These are phyloP conservation scores for Lactarius akahatsu DNA, from an alignment of 768 basidiomycete genomes.

Conservation along the genomic window DNA sequence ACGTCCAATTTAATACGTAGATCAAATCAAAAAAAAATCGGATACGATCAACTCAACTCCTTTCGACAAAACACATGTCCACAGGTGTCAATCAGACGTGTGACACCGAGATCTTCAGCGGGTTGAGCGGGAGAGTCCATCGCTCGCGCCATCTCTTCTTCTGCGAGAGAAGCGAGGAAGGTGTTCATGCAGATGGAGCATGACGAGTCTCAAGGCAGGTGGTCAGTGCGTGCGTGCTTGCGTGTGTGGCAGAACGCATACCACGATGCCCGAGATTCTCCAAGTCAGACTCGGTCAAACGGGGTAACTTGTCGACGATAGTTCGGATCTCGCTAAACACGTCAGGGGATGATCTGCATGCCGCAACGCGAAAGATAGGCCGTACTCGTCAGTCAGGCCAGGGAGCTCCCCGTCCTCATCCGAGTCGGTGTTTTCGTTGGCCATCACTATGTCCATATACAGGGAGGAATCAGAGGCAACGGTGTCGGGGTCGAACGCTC, in stretches of 20 bases:
- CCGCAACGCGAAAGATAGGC: background rate
- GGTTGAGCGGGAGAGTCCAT: constrained; percentile 81
- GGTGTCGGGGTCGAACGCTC: constrained; percentile 11
- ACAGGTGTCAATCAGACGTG: constrained; percentile 47
- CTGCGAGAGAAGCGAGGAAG: constrained; percentile 64
- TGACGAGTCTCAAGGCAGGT: constrained; percentile 49
- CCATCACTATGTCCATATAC: background rate
- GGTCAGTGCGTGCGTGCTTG: background rate
- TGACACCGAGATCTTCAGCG: constrained; percentile 67
- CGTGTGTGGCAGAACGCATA: constrained; percentile 24
- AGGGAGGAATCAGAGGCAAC: constrained; percentile 7
- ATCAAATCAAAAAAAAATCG: background rate
- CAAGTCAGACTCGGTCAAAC: constrained; percentile 51
- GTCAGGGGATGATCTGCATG: background rate
- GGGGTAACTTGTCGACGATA: constrained; percentile 49
- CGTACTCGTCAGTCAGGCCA: constrained; percentile 5
- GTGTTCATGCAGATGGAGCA: constrained; percentile 78
- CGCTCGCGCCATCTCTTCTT: constrained; percentile 69
- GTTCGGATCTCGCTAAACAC: constrained; percentile 38
- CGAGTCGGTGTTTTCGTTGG: background rate
- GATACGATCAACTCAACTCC: constrained; percentile 53
- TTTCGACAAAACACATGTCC: constrained; percentile 75
- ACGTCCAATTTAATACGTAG: constrained; percentile 15
- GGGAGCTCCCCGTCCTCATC: background rate
- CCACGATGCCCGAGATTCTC: constrained; percentile 49